Evolutionary conservation across 2,329 filamentous ascomycete genomes (phyloP).

Genomic region (Didymella glomerata): DNA sequence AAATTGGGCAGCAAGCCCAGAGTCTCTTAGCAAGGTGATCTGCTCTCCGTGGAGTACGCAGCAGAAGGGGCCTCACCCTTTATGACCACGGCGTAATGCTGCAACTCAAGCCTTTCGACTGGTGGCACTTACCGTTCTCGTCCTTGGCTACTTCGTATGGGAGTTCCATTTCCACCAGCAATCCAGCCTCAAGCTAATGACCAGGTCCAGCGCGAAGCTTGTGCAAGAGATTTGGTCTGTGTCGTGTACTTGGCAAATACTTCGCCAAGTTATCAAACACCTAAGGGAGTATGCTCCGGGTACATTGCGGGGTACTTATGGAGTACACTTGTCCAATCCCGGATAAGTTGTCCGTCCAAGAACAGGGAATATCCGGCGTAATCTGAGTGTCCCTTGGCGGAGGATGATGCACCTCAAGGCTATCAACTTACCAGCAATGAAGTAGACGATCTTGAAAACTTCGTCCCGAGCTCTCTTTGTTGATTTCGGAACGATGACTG

Average conservation of each 20-base stretch:
- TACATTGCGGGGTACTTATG: slow-evolving; percentile 8
- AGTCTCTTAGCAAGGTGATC: neutral
- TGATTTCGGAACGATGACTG: neutral
- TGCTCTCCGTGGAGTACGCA: neutral
- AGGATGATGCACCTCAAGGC: neutral
- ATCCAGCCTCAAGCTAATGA: neutral
- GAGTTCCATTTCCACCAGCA: slow-evolving; percentile 8
- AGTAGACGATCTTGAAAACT: neutral
- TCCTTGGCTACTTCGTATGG: neutral
- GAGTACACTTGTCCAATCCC: slow-evolving; percentile 1
- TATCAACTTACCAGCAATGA: neutral
- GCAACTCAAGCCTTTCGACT: neutral
- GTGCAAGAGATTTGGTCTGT: neutral
- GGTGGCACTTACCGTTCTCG: slow-evolving; percentile 3
- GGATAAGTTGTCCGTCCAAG: slow-evolving; percentile 17
- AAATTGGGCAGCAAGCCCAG: neutral
- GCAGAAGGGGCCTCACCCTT: no score
- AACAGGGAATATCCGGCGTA: slow-evolving; percentile 1
- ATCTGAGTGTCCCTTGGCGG: slow-evolving; percentile 9
- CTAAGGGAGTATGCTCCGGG: neutral
- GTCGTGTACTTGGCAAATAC: slow-evolving; percentile 3
- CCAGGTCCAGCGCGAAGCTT: neutral
- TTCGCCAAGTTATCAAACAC: neutral
- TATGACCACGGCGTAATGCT: neutral
- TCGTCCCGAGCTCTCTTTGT: neutral